phyloP scores from a whole-genome alignment of 257 asterid genomes.

The Solanum microdontum region DNA sequence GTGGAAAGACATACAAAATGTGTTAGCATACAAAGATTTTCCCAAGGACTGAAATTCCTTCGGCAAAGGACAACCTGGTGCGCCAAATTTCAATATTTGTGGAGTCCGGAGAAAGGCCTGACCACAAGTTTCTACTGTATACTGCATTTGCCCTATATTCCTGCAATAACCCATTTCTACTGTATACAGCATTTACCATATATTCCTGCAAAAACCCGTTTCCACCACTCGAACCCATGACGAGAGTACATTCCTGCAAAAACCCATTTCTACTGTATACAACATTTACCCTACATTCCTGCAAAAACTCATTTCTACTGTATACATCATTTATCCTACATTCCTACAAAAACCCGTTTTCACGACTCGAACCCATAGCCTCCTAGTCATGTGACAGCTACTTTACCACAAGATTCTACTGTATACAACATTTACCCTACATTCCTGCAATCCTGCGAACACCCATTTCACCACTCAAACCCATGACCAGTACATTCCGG shows the following conservation, averaged over 20 bases:
- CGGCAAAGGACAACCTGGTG: not conserved
- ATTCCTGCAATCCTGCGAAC: no score
- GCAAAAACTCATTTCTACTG: no score
- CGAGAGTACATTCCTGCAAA: not conserved
- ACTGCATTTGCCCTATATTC: not conserved
- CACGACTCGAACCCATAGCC: not conserved
- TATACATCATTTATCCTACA: not conserved
- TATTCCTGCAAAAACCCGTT: no score
- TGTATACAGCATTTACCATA: not conserved
- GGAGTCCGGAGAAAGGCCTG: not conserved
- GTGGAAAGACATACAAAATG: not conserved
- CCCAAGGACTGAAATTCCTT: not conserved
- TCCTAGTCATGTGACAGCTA: not conserved
- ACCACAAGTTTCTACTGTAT: not conserved
- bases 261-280: not conserved
- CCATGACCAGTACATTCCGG: not conserved
- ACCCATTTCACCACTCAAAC: not conserved
- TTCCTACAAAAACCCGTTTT: not conserved
- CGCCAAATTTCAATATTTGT: not conserved
- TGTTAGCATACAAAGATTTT: not conserved
- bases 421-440: not conserved
- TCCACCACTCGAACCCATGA: no score
- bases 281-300: not conserved
- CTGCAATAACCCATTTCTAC: not conserved
- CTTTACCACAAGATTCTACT: not conserved